Base-by-base conservation (phyloP, 108 stramenopile species). In the Cyclotella distinguenda region DNA sequence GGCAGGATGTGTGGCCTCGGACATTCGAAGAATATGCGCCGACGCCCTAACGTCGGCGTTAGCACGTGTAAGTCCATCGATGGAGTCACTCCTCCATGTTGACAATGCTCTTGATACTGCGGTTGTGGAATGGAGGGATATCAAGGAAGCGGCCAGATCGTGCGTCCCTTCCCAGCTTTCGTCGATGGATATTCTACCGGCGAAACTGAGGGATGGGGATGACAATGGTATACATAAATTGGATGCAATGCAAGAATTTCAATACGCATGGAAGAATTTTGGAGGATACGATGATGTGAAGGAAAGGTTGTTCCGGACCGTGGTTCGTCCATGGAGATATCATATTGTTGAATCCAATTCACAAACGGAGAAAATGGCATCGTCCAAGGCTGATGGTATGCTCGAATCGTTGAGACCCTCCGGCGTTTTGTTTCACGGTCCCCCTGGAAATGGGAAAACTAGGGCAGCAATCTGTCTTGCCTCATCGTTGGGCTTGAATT, bases 381-480 rank as follows among this genome's bases (percentile, higher is more conserved):
- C 21, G 22, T 21, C 42, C 6, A 60, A 63, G 26, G 43, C 67
- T n/a, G 31, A 64, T 25, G 13, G 21, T 11, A 63, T 54, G 50
- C 75, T 72, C 35, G 72, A 55, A 59, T 28, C 76, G 25, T 58
- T 85, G 32, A 87, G 81, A 51, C 91, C 91, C 3, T 70, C 84
- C 19, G 92, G 92, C 28, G 84, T 94, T 19, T 44, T 94, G 9
- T 90, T 94, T 62, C 80, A 89, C 68, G 92, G 92, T 0, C 83
- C 71, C n/a, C 63, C 83, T 27, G 92, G 92, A 2, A 72, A 71
- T 23, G 92, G 92, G 23, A 94, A 94, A 63, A 82, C 82, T 4
- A 38, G 64, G 13, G 87, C 89, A 4, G 92, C 85, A 26, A 43
- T 63, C 40, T 94, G 89, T 51, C 78, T 94, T 31, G 89, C 85